Base-by-base conservation (phyloP, 2,329 filamentous ascomycete genomes). In the Pseudogymnoascus sp. region DNA sequence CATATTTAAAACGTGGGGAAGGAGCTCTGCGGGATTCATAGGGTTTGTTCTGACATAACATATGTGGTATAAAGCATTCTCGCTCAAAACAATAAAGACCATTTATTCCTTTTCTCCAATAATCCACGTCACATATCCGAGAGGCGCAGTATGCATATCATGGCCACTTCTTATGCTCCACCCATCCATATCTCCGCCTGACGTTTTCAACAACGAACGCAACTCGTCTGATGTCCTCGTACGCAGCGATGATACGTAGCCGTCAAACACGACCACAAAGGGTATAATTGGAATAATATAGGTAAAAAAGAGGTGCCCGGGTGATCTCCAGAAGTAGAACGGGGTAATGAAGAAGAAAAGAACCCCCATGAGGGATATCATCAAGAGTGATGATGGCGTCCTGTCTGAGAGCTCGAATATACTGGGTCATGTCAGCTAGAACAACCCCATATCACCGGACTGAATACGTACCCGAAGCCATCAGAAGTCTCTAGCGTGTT, bases 331-430 rank as follows among this genome's bases (percentile, higher is more conserved):
- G 63, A 73, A 72, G 61, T 82, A 82, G 64, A 81, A 76, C 0
- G 84, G 84, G 1, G 83, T 81, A 28, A 79, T 70, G 24, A 81
- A 66, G 14, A 86, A 66, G 65, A 82, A 78, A 53, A 80, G 78
- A 41, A 84, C 66, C 6, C 83, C 82, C 63, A 87, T 78, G 10
- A 82, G 68, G 37, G 81, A 74, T 46, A 83, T 78, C 3, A 82
- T 80, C 22, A 87, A 65, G 41, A 88, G 73, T 35, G 84, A 82
- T 2, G 78, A 73, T 1, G 86, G 66, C 14, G 78, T 79, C 33
- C 89, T 83, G 67, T 88, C 85, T 73, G 91, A 88, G n/a, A 91
- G 79, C 75, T 91, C 89, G 66, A 91, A 86, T 65, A 92, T 89
- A 7, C 79, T 80, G 19, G 1, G 50, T 2, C 10, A 31, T n/a